phyloP scores from a whole-genome alignment of 768 basidiomycete genomes.

The Leccinum sublutescens region DNA sequence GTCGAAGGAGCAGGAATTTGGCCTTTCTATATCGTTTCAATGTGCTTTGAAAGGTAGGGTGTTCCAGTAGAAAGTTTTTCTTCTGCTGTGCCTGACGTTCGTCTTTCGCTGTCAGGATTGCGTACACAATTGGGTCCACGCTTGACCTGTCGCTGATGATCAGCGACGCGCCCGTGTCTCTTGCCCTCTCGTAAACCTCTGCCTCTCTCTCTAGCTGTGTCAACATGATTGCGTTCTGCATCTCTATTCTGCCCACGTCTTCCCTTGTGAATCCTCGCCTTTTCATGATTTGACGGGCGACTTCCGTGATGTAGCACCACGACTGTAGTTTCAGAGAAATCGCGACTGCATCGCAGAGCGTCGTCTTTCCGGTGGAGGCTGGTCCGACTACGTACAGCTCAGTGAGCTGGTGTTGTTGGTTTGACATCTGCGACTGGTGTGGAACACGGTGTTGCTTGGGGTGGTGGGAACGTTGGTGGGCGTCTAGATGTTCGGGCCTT shows the following conservation, averaged over 20 bases:
- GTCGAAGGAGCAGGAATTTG: conserved; percentile 53
- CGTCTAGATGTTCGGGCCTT: conserved; percentile 7
- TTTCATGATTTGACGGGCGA: conserved; percentile 58
- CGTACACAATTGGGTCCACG: conserved; percentile 64
- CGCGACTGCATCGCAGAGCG: conserved; percentile 54
- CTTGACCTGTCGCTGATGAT: conserved; percentile 64
- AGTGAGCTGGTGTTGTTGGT: conserved; percentile 12
- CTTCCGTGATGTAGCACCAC: conserved; percentile 52
- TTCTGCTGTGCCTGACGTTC: conserved; percentile 37
- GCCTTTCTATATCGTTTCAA: conserved; percentile 45
- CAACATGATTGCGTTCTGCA: conserved; percentile 63
- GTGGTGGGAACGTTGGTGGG: conserved; percentile 19
- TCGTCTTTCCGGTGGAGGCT: conserved; percentile 71
- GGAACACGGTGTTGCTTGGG: not conserved
- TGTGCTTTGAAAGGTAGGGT: conserved; percentile 40
- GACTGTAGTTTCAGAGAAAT: conserved; percentile 38
- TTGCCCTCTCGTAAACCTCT: conserved; percentile 13
- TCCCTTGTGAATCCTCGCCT: conserved; percentile 50
- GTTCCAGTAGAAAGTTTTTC: conserved; percentile 34
- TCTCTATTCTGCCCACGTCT: conserved; percentile 48
- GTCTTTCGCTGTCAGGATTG: conserved; percentile 43
- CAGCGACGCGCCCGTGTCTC: conserved; percentile 24
- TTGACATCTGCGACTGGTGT: conserved; percentile 15
- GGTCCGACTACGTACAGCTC: conserved; percentile 51
- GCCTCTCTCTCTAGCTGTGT: conserved; percentile 51